These are phyloP conservation scores for Schizosaccharomyces octosporus DNA, from an alignment of 805 yeast species.

Conservation along the genomic window DNA sequence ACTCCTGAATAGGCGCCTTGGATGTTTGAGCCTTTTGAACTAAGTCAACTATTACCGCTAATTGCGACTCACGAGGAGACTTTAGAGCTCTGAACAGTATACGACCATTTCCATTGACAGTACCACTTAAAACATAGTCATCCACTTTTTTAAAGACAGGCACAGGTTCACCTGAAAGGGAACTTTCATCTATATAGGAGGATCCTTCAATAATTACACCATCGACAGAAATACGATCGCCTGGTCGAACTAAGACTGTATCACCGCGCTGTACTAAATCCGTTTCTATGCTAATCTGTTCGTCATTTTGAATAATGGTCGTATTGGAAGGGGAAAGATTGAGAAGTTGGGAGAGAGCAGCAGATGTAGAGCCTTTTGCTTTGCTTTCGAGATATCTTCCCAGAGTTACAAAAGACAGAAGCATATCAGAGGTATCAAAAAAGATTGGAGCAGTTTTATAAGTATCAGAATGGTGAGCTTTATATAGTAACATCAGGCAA, in stretches of 20 bases:
- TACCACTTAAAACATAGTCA: conserved; percentile 61
- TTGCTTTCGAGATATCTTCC: conserved; percentile 82
- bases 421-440: conserved; percentile 73
- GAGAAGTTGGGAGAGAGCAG: conserved; percentile 59
- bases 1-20: conserved; percentile 75
- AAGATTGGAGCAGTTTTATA: conserved; percentile 31
- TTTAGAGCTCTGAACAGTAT: conserved; percentile 41
- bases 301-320: conserved; percentile 26
- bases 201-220: conserved; percentile 57
- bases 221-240: conserved; percentile 77
- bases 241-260: conserved; percentile 55
- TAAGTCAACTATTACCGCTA: conserved; percentile 62
- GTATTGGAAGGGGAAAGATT: conserved; percentile 64
- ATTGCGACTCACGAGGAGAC: conserved; percentile 64
- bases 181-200: conserved; percentile 69
- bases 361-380: conserved; percentile 83
- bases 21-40: conserved; percentile 76
- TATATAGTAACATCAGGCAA: conserved; percentile 20
- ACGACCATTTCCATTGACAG: conserved; percentile 52
- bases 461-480: conserved; percentile 10
- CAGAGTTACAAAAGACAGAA: conserved; percentile 55
- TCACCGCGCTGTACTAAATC: conserved; percentile 56
- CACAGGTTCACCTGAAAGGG: conserved; percentile 73
- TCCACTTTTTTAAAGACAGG: conserved; percentile 44
- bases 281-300: conserved; percentile 21